Percentiles rank a stretch among this genome's conserved stretches.
These are phyloP conservation scores for Aspergillus asperescens DNA, from an alignment of 495 filamentous ascomycete genomes.

Conservation along the genomic window DNA sequence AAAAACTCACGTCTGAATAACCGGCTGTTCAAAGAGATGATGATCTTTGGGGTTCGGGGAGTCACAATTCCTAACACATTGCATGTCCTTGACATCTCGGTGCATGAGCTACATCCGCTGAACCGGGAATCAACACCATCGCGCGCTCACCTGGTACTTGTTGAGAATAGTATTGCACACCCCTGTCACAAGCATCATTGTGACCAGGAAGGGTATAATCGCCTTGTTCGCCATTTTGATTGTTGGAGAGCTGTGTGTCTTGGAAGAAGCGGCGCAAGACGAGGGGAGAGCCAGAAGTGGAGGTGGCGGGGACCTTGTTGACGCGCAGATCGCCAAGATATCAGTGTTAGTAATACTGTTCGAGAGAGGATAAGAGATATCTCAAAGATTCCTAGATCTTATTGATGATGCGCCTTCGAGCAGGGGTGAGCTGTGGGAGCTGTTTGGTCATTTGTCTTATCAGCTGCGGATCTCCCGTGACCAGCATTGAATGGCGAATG, in stretches of 20 bases:
- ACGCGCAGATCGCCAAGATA: neutral
- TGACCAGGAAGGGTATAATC: constrained; percentile 74
- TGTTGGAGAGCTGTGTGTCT: neutral
- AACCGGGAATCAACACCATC: neutral
- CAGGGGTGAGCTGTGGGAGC: neutral
- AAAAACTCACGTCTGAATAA: constrained; percentile 75
- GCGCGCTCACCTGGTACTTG: constrained; percentile 72
- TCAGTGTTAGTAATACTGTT: neutral
- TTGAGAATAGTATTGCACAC: constrained; percentile 96
- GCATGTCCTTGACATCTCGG: constrained; percentile 64
- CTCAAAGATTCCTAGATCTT: neutral
- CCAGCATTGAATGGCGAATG: neutral
- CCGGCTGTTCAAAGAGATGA: constrained; percentile 85
- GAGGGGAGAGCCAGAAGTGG: neutral
- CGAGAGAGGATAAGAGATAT: neutral
- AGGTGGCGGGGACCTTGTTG: neutral
- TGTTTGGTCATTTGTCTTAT: constrained; percentile 3
- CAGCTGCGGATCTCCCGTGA: constrained; percentile 6
- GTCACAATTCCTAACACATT: constrained; percentile 90
- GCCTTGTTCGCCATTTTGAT: constrained; percentile 48
- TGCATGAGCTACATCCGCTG: neutral
- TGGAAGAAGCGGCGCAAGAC: neutral
- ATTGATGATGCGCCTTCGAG: neutral
- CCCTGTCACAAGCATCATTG: constrained; percentile 87
- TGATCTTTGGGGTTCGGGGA: constrained; percentile 56